phyloP scores from a whole-genome alignment of 495 filamentous ascomycete genomes.

The Penicillium arizonense region DNA sequence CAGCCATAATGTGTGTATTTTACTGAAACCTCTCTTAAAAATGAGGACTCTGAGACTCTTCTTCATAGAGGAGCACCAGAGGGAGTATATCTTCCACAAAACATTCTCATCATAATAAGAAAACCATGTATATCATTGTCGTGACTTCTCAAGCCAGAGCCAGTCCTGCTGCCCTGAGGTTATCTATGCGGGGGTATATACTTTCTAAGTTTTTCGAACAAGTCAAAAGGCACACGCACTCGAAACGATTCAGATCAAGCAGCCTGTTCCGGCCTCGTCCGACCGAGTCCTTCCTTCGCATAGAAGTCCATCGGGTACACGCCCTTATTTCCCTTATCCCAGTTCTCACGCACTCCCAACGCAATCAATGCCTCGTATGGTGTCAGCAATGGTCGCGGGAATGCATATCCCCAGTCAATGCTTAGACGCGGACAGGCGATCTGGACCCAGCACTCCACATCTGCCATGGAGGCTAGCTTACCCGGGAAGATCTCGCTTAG shows the following conservation, averaged over 20 bases:
- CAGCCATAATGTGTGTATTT: too few relatives aligned
- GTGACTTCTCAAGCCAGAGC: conserved; percentile 2
- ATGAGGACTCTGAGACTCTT: too few relatives aligned
- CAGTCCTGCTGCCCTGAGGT: conserved; percentile 18
- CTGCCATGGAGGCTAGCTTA: conserved; percentile 85
- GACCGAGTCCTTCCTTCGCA: conserved; percentile 84
- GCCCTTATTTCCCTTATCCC: conserved; percentile 63
- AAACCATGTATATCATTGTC: conserved; percentile 1
- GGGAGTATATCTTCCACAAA: too few relatives aligned
- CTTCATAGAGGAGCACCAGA: too few relatives aligned
- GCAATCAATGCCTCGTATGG: conserved; percentile 94
- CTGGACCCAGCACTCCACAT: conserved; percentile 97
- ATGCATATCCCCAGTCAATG: conserved; percentile 99
- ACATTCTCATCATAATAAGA: neutral
- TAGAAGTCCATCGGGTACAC: conserved; percentile 99
- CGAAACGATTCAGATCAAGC: conserved; percentile 11
- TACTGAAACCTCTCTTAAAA: too few relatives aligned
- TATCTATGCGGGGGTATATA: conserved; percentile 21
- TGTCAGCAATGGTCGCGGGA: conserved; percentile 81
- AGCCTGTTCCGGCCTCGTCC: conserved; percentile 58
- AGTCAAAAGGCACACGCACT: neutral
- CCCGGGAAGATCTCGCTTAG: conserved; percentile 95
- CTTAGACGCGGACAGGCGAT: conserved; percentile 92
- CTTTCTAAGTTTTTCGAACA: neutral
- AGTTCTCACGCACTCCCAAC: conserved; percentile 71